Evolutionary conservation across 2,329 filamentous ascomycete species (phyloP), one percentile per base, ranked within the genome.

Genomic region (Colletotrichum liaoningense): DNA sequence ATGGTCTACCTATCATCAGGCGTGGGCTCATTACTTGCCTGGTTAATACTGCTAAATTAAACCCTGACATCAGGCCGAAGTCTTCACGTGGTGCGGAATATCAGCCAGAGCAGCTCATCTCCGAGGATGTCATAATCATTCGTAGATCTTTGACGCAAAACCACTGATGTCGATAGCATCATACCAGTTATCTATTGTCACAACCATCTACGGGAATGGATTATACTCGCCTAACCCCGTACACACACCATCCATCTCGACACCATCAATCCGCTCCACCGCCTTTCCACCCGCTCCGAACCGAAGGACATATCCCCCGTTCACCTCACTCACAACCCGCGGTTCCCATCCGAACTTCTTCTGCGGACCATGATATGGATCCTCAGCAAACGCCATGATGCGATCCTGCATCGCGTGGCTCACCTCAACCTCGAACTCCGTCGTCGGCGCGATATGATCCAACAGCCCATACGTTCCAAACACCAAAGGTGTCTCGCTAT

Each of bases 391-490:
- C 22, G 77, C 76, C 55, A 79, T 74, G 26, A 78, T 67, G 42
- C 77, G 67, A 67, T 80, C 79, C 60, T 80, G 78, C 76, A 80
- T 78, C n/a, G 74, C 58, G 38, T 67, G 59, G 74, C 77, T 79
- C 4, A 77, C 74, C 30, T 76, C 76, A 4, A 74, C 71, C 56
- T 80, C 76, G 60, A 77, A 76, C 30, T 74, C 63, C 28, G 79
- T 78, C n/a, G 77, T 74, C n/a, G 72, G 70, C 9, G 76, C 77
- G 1, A 79, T 73, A 59, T 75, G 68, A 33, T 77, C 76, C 57
- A 78, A 64, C 19, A 78, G 70, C 3, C 67, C 63, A 67, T 84
- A 82, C 1, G 84, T 84, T 2, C 83, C 84, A 75, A 85, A 83
- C 30, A 82, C 73, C 75, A 85, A 72, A 14, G 82, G 80, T 26